Percentiles rank a stretch among this genome's conserved stretches.
Evolutionary conservation across 2,329 filamentous ascomycete genomes (phyloP).

Genomic region (Scortechinia acanthostroma): DNA sequence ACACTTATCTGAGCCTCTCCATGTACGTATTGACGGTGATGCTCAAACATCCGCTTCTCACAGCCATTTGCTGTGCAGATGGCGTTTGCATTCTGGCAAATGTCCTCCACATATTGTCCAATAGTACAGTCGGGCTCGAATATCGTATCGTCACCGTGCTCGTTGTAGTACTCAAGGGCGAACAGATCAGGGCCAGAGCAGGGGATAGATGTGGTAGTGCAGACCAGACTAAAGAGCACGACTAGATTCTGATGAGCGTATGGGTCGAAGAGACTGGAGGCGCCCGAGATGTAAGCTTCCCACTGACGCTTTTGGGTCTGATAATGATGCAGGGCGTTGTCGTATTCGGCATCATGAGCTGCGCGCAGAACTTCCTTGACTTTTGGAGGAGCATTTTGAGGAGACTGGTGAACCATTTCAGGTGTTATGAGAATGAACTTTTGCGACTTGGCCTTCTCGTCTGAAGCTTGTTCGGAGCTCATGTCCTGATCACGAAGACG

Average conservation of each 20-base stretch:
- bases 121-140: slow-evolving; percentile 83
- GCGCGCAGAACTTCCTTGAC: slow-evolving; percentile 91
- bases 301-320: slow-evolving; percentile 90
- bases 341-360: slow-evolving; percentile 92
- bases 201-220: slow-evolving; percentile 85
- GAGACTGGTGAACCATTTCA: slow-evolving; percentile 84
- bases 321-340: slow-evolving; percentile 89
- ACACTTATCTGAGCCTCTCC: slow-evolving; percentile 89
- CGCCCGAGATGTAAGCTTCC: slow-evolving; percentile 87
- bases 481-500: slow-evolving; percentile 72
- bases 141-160: slow-evolving; percentile 61
- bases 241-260: slow-evolving; percentile 95
- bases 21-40: slow-evolving; percentile 94
- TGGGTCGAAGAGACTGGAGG: slow-evolving; percentile 82
- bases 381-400: slow-evolving; percentile 73
- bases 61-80: slow-evolving; percentile 79
- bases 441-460: slow-evolving; percentile 57
- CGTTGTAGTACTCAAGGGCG: slow-evolving; percentile 86
- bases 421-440: slow-evolving; percentile 87
- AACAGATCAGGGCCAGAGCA: slow-evolving; percentile 88
- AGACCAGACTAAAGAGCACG: slow-evolving; percentile 87
- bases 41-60: slow-evolving; percentile 80
- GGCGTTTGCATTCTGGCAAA: slow-evolving; percentile 71
- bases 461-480: slow-evolving; percentile 42
- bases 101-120: slow-evolving; percentile 88